These are phyloP conservation scores for Dothistroma septosporum DNA, from an alignment of 2,329 filamentous ascomycete genomes.

Conservation along the genomic window DNA sequence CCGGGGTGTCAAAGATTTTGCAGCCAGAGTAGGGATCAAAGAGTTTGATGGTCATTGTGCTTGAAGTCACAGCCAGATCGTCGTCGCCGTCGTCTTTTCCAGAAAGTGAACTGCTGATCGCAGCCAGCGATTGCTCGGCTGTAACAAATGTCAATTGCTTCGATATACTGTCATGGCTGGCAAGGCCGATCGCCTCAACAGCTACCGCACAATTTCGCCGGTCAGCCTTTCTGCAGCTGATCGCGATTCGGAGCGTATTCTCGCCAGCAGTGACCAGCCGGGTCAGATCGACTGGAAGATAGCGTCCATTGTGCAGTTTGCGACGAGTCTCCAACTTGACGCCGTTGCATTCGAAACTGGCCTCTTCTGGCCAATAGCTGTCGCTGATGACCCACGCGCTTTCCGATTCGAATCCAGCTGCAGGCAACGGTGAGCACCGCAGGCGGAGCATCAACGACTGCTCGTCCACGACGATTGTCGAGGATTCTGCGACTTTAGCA, in stretches of 20 bases:
- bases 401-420: constrained; percentile 38
- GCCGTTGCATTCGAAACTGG: constrained; percentile 67
- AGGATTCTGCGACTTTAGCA: constrained; percentile 26
- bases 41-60: constrained; percentile 41
- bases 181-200: constrained; percentile 64
- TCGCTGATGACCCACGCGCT: constrained; percentile 60
- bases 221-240: constrained; percentile 39
- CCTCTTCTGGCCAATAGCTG: constrained; percentile 65
- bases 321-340: constrained; percentile 54
- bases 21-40: constrained; percentile 46
- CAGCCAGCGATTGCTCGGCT: constrained; percentile 49
- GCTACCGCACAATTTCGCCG: constrained; percentile 56
- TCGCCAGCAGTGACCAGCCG: constrained; percentile 52
- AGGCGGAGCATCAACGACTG: constrained; percentile 63
- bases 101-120: constrained; percentile 53
- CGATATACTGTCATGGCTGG: constrained; percentile 40
- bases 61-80: constrained; percentile 42
- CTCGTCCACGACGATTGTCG: constrained; percentile 39
- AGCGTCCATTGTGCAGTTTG: constrained; percentile 69
- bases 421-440: constrained; percentile 55
- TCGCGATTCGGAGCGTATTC: constrained; percentile 57
- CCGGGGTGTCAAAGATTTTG: constrained; percentile 63
- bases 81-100: constrained; percentile 45
- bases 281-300: constrained; percentile 73
- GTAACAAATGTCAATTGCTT: constrained; percentile 35